Conservation (phyloP, 306 rosid genomes). For the Cucumis hystrix region DNA sequence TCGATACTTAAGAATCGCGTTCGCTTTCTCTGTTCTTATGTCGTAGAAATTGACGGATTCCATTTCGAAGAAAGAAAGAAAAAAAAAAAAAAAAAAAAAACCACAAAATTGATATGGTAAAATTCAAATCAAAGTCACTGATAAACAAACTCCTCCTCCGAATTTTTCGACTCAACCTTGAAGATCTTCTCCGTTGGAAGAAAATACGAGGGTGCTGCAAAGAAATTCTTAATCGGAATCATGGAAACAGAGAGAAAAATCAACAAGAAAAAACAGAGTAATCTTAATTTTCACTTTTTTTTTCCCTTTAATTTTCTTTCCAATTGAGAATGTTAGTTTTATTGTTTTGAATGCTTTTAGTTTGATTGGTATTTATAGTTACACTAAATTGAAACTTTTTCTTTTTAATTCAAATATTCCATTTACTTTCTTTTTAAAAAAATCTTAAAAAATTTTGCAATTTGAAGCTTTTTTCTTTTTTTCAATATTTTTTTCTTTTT, state of each 20-base stretch:
- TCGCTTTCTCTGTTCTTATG: constrained; percentile 58
- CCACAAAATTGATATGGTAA: background rate
- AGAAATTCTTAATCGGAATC: constrained; percentile 23
- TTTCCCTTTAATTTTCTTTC: background rate
- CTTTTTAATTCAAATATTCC: constrained; percentile 7
- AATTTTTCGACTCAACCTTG: constrained; percentile 10
- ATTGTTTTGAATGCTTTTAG: background rate
- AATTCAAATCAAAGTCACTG: constrained; percentile 20
- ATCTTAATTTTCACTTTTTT: background rate
- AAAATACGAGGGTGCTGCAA: constrained; percentile 4
- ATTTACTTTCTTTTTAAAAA: constrained; percentile 10
- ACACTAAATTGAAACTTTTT: background rate
- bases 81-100: background rate
- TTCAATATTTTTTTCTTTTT: too few relatives aligned
- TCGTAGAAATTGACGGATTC: constrained; percentile 41
- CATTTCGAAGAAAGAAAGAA: constrained; percentile 17
- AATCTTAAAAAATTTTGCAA: constrained; percentile 3
- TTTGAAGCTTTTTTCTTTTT: background rate
- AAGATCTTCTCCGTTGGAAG: constrained; percentile 15
- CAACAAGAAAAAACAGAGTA: background rate
- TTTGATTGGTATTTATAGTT: constrained; percentile 11
- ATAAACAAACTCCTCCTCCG: constrained; percentile 12
- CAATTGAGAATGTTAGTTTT: background rate
- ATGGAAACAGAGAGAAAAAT: constrained; percentile 19
- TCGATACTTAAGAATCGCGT: constrained; percentile 31